A percentile compares a stretch with the other conserved stretches of the same genome.
Evolutionary conservation across 2,329 filamentous ascomycete genomes (phyloP).

Genomic region (Talaromyces sp.): DNA sequence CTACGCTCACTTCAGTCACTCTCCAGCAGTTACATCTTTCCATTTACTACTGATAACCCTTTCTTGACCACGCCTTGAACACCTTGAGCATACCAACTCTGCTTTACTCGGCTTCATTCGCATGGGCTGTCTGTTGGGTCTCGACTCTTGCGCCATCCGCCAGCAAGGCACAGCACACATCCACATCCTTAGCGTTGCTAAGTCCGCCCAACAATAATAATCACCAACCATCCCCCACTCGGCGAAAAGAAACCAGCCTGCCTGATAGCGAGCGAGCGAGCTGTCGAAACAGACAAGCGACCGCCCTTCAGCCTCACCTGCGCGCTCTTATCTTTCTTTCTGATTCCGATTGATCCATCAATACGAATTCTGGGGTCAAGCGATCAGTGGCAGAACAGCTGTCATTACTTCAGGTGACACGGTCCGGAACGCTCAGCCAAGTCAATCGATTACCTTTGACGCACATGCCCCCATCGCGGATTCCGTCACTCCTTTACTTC

Average conservation of each 20-base stretch:
- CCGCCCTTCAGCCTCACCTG: neutral
- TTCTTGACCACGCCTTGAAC: neutral
- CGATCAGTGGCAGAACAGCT: constrained; percentile 1
- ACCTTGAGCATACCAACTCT: neutral
- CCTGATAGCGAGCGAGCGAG: neutral
- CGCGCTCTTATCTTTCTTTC: neutral
- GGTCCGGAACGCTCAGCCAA: neutral
- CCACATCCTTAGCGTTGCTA: neutral
- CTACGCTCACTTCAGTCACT: neutral
- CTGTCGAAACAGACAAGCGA: neutral
- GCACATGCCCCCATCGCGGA: constrained; percentile 18
- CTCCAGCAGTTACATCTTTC: neutral
- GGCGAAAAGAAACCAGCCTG: neutral
- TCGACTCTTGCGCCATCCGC: constrained; percentile 17
- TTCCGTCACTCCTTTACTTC: constrained; percentile 32
- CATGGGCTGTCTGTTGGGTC: constrained; percentile 9
- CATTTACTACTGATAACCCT: neutral
- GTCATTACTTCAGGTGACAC: constrained; percentile 2
- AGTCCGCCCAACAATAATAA: constrained; percentile 2
- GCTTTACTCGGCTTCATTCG: neutral
- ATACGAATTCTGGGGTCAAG: neutral
- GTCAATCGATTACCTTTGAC: neutral
- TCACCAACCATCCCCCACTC: constrained; percentile 11
- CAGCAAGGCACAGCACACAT: constrained; percentile 18
- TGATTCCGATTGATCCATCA: neutral